Conservation (phyloP, 192 early-diverging fungal genomes). For the Entophlyctis luteolus region DNA sequence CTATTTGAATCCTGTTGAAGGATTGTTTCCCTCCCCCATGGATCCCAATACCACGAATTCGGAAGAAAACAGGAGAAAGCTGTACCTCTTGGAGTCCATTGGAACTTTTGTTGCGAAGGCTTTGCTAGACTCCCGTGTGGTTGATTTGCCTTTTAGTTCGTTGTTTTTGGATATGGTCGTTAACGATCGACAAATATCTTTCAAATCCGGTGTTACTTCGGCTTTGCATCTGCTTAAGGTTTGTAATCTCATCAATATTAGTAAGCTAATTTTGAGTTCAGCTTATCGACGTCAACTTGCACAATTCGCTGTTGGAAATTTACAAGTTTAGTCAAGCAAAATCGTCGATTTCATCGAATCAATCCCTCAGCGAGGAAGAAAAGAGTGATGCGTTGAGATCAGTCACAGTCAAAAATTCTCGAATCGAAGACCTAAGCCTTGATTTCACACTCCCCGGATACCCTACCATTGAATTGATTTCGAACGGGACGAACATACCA, state of each 20-base stretch:
- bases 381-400: slow-evolving; percentile 37
- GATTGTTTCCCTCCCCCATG: slow-evolving; percentile 37
- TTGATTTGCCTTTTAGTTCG: slow-evolving; percentile 77
- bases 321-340: slow-evolving; percentile 63
- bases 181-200: slow-evolving; percentile 22
- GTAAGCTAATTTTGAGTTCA: slow-evolving; percentile 22
- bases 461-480: slow-evolving; percentile 62
- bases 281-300: slow-evolving; percentile 63
- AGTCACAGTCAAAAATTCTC: slow-evolving; percentile 51
- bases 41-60: slow-evolving; percentile 4
- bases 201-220: background rate
- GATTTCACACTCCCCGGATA: slow-evolving; percentile 87
- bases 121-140: slow-evolving; percentile 76
- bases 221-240: slow-evolving; percentile 21
- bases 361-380: slow-evolving; percentile 44
- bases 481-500: slow-evolving; percentile 55
- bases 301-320: slow-evolving; percentile 63
- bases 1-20: slow-evolving; percentile 31
- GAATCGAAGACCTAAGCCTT: slow-evolving; percentile 60
- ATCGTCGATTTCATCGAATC: slow-evolving; percentile 50
- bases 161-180: slow-evolving; percentile 72
- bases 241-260: background rate
- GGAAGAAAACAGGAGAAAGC: slow-evolving; percentile 26
- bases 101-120: slow-evolving; percentile 89
- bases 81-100: slow-evolving; percentile 62